Conservation (phyloP, 2,329 filamentous ascomycete genomes). For the Seiridium cupressi region DNA sequence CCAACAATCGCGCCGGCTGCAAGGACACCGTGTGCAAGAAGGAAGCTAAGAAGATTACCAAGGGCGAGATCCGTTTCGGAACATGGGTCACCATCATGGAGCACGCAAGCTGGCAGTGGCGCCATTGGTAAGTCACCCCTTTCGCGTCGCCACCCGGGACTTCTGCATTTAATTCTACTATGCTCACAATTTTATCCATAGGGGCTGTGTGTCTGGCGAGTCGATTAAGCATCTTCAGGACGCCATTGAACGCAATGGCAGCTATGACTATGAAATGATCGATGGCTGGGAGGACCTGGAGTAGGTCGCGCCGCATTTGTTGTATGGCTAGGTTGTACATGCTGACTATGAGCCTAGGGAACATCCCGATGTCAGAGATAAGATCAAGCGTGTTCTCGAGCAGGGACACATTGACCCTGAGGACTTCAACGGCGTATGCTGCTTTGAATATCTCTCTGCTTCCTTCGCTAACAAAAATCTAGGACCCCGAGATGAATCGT, state of each 20-base stretch:
- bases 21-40: conserved; percentile 73
- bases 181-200: conserved; percentile 31
- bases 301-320: conserved; percentile 31
- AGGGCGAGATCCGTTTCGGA: conserved; percentile 78
- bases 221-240: conserved; percentile 67
- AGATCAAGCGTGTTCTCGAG: conserved; percentile 68
- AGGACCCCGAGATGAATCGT: conserved; percentile 75
- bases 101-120: conserved; percentile 70
- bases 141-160: neutral
- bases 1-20: conserved; percentile 72
- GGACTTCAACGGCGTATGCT: conserved; percentile 84
- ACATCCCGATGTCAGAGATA: conserved; percentile 65
- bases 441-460: conserved; percentile 6
- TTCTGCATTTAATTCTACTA: conserved; percentile 3
- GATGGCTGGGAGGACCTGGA: conserved; percentile 79
- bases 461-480: conserved; percentile 10
- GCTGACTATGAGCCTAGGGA: conserved; percentile 28
- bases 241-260: conserved; percentile 44
- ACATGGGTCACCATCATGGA: conserved; percentile 64
- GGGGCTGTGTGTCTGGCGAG: conserved; percentile 84
- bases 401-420: conserved; percentile 80
- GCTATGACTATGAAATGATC: conserved; percentile 62
- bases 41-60: conserved; percentile 65
- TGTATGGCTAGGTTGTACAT: neutral
- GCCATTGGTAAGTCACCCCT: conserved; percentile 70